Percentiles rank a stretch among this genome's conserved stretches.
These are phyloP conservation scores for Pseudoneurospora amorphoporcata DNA, from an alignment of 495 filamentous ascomycete genomes.

Conservation along the genomic window DNA sequence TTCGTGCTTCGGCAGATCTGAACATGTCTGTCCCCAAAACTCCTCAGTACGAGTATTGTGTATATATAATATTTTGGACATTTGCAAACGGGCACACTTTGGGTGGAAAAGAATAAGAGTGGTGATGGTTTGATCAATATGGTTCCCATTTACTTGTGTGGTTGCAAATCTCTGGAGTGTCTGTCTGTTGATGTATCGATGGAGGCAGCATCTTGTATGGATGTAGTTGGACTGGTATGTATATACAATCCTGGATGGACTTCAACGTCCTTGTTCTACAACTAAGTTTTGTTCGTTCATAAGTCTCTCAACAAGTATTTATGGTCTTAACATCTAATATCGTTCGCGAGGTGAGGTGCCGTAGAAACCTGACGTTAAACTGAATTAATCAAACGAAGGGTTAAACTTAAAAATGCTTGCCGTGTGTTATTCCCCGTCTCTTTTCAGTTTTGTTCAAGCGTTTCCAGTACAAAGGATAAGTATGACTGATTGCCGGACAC, in stretches of 20 bases:
- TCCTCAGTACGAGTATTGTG: constrained; percentile 7
- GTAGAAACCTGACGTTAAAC: too few species aligned
- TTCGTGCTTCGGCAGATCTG: not conserved
- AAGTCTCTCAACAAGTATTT: too few species aligned
- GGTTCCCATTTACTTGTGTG: not conserved
- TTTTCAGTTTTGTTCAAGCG: too few species aligned
- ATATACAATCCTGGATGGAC: not conserved
- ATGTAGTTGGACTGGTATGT: not conserved
- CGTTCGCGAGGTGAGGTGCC: too few species aligned
- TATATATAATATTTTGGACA: constrained; percentile 16
- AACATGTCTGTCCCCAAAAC: not conserved
- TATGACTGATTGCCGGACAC: too few species aligned
- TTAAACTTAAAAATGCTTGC: too few species aligned
- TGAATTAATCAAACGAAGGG: too few species aligned
- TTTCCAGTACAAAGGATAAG: too few species aligned
- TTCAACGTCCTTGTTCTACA: not conserved
- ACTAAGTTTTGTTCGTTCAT: too few species aligned
- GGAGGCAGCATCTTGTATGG: not conserved
- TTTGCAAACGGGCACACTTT: constrained; percentile 7
- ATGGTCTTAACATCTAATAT: too few species aligned
- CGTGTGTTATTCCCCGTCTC: too few species aligned
- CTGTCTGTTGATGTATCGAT: not conserved
- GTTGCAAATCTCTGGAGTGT: not conserved
- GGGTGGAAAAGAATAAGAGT: not conserved
- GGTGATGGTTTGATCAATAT: not conserved